Base-by-base conservation (phyloP, 2,329 filamentous ascomycete genomes). In the Ceratocystis papillata region DNA sequence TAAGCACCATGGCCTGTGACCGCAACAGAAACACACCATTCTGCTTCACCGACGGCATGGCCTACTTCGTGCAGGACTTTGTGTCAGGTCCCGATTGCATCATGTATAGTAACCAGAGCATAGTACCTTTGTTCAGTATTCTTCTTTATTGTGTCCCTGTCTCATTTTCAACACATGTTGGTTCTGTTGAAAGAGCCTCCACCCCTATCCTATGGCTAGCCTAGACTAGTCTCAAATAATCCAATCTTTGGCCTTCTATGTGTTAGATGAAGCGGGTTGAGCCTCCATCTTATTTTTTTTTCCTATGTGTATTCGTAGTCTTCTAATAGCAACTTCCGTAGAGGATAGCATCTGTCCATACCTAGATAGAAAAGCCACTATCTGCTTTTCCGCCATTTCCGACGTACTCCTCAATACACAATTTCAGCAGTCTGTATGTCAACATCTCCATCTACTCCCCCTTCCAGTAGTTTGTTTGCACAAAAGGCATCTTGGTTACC, bases 401-500 rank as follows among this genome's bases (percentile, higher is more conserved):
- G 12, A 15, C 37, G 17, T n/a, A n/a, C 7, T 50, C 22, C n/a
- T 50, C 20, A 22, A 10, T 20, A 50, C 6, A 2, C 6, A 10
- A 20, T 22, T 10, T 4, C 1, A 37, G 20, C 30, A 17, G 15
- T 15, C 37, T 41, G 3, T 3, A 41, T 41, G 37, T 33, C 20
- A 50, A 48, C 15, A 37, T n/a, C 2, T 3, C 22, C 30, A 25
- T 37, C 63, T 63, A 69, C 62, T 65, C 64, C 3, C 74, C 75
- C 74, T 79, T 86, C 76, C 82, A 88, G 76, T 96, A 96, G 76
- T 89, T 91, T 71, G 82, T 85, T 63, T 85, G 81, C 63, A 95
- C 82, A 75, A 96, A 96, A 1, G 92, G 92, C 91, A 96, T 94
- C 79, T 92, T 92, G 7, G 85, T 82, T 41, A 96, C 88, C 2